A percentile compares a stretch with the other conserved stretches of the same genome.
Evolutionary conservation across 345 rosid species (phyloP).

Genomic region (Gossypium sturtianum): DNA sequence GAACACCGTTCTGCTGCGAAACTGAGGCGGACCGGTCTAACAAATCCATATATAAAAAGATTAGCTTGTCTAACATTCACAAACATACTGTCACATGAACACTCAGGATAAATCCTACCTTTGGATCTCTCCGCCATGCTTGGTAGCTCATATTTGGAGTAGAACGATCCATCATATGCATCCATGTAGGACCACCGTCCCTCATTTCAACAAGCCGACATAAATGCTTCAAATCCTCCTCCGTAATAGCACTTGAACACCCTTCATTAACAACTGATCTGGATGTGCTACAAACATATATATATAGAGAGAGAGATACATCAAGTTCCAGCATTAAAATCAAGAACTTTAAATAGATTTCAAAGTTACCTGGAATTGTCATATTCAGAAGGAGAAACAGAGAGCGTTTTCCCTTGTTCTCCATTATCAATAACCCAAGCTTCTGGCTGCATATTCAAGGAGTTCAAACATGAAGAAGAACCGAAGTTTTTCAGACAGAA

Average conservation of each 20-base stretch:
- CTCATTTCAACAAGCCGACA: slow-evolving; percentile 58
- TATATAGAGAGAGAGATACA: neutral
- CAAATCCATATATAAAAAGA: neutral
- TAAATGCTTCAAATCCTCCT: slow-evolving; percentile 56
- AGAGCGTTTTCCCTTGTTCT: slow-evolving; percentile 17
- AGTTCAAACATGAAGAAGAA: slow-evolving; percentile 35
- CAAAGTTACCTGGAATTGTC: slow-evolving; percentile 30
- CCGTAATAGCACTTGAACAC: slow-evolving; percentile 39
- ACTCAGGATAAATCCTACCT: slow-evolving; percentile 29
- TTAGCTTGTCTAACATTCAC: neutral
- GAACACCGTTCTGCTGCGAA: slow-evolving; percentile 54
- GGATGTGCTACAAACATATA: slow-evolving; percentile 20
- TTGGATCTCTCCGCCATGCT: slow-evolving; percentile 73
- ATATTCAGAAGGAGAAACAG: slow-evolving; percentile 21
- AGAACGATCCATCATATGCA: slow-evolving; percentile 67
- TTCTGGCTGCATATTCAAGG: slow-evolving; percentile 24
- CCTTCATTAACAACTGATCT: slow-evolving; percentile 28
- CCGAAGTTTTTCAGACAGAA: slow-evolving; percentile 39
- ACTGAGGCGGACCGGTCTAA: slow-evolving; percentile 72
- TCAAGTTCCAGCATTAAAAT: neutral
- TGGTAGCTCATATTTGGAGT: slow-evolving; percentile 56
- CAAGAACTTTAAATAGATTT: neutral
- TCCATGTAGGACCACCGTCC: slow-evolving; percentile 76
- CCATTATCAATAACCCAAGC: slow-evolving; percentile 19
- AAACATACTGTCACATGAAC: neutral